Percentiles rank a stretch among this genome's conserved stretches.
These are phyloP conservation scores for Penicillium occitanis DNA, from an alignment of 2,329 filamentous ascomycete genomes.

Conservation along the genomic window DNA sequence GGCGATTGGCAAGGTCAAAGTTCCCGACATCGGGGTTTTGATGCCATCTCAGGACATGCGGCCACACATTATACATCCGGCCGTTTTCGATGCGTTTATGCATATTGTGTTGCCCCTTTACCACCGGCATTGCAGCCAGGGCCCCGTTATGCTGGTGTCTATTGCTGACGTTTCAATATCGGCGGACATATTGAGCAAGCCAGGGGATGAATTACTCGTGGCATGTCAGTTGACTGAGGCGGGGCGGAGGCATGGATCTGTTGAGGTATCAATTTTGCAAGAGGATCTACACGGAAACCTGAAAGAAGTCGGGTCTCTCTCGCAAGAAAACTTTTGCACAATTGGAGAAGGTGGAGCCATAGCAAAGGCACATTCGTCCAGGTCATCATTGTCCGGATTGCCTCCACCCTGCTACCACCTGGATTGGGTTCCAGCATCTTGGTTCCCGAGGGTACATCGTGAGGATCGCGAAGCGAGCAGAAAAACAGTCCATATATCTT, in stretches of 20 bases:
- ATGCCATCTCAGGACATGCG: neutral
- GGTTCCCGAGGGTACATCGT: neutral
- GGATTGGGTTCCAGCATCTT: neutral
- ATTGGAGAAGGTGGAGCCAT: neutral
- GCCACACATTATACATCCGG: neutral
- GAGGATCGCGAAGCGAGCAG: neutral
- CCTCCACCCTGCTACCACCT: neutral
- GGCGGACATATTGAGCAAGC: neutral
- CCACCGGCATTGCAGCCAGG: neutral
- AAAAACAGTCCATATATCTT: neutral
- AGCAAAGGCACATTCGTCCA: neutral
- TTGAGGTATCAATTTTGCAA: neutral
- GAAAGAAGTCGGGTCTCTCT: neutral
- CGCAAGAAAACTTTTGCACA: neutral
- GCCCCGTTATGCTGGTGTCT: neutral
- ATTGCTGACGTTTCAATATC: neutral
- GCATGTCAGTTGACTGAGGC: neutral
- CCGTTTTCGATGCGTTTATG: neutral
- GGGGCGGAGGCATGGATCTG: neutral
- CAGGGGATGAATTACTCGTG: neutral
- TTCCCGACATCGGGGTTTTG: neutral
- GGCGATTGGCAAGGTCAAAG: neutral
- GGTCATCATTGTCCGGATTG: neutral
- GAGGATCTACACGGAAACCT: neutral
- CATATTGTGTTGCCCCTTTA: neutral